Evolutionary conservation across 495 filamentous ascomycete species (phyloP).

Genomic region (Hypoxylon intermedium): DNA sequence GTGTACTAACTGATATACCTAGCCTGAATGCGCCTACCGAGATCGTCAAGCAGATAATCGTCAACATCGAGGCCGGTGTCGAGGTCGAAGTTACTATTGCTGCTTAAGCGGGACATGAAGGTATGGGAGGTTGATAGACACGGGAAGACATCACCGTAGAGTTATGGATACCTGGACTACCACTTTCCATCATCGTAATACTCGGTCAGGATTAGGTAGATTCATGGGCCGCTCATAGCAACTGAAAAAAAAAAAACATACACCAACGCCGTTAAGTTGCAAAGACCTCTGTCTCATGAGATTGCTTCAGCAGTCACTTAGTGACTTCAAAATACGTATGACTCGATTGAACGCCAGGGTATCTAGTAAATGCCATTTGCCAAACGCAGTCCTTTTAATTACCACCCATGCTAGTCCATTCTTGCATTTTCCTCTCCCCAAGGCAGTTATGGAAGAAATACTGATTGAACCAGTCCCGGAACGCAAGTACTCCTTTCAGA

Average conservation of each 20-base stretch:
- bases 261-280: background rate
- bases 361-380: constrained; percentile 11
- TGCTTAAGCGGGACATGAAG: constrained; percentile 65
- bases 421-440: too few relatives aligned
- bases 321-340: too few relatives aligned
- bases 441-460: too few relatives aligned
- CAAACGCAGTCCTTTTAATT: background rate
- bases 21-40: constrained; percentile 97
- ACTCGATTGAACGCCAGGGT: constrained; percentile 19
- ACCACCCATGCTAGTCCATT: background rate
- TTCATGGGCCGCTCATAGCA: background rate
- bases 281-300: background rate
- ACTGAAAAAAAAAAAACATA: constrained; percentile 7
- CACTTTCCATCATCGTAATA: too few relatives aligned
- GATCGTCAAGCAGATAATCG: constrained; percentile 99
- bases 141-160: background rate
- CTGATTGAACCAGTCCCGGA: too few relatives aligned
- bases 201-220: too few relatives aligned
- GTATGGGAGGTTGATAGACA: constrained; percentile 9
- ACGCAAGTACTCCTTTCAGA: constrained; percentile 55
- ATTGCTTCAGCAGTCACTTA: background rate
- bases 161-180: too few relatives aligned
- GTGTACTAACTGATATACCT: constrained; percentile 11
- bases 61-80: constrained; percentile 99
- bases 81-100: constrained; percentile 99